These are phyloP conservation scores for Corynascus novoguineensis DNA, from an alignment of 495 filamentous ascomycete species.

Conservation along the genomic window DNA sequence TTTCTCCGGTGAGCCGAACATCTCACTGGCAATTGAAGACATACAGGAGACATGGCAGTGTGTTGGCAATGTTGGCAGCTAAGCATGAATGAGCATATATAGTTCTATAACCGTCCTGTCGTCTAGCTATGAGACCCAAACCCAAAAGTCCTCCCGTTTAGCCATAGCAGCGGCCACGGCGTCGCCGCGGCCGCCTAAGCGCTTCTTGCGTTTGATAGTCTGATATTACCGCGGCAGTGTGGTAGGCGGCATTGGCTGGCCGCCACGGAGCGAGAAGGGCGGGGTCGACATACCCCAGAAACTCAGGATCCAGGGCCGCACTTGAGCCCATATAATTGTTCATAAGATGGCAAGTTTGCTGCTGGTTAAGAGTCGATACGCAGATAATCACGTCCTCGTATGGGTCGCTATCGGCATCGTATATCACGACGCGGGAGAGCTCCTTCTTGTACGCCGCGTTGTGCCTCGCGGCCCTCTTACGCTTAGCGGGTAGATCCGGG, in stretches of 20 bases:
- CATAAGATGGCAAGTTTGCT: conserved; percentile 5
- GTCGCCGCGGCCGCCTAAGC: not conserved
- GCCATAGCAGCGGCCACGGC: not conserved
- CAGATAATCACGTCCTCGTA: conserved; percentile 13
- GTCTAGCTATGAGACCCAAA: not conserved
- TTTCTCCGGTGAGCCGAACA: not conserved
- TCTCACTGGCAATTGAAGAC: not conserved
- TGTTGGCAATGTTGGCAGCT: not conserved
- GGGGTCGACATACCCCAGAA: conserved; percentile 11
- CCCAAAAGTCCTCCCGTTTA: conserved; percentile 5
- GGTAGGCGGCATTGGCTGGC: conserved; percentile 1
- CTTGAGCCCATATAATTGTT: conserved; percentile 5
- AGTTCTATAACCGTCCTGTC: not conserved
- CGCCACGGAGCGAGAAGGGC: conserved; percentile 12
- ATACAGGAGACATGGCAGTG: not conserved
- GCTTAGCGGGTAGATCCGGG: not conserved
- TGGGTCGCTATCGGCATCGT: conserved; percentile 8
- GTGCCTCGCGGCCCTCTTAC: not conserved
- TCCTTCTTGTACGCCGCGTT: conserved; percentile 9
- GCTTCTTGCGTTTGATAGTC: not conserved
- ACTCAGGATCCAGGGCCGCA: conserved; percentile 5
- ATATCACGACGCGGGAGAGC: conserved; percentile 4
- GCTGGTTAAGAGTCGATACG: conserved; percentile 11
- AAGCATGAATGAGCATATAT: conserved; percentile 1
- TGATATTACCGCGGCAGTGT: not conserved